A percentile compares a stretch with the other conserved stretches of the same genome.
Evolutionary conservation across 345 rosid genomes (phyloP).

Genomic region (Noccaea caerulescens): DNA sequence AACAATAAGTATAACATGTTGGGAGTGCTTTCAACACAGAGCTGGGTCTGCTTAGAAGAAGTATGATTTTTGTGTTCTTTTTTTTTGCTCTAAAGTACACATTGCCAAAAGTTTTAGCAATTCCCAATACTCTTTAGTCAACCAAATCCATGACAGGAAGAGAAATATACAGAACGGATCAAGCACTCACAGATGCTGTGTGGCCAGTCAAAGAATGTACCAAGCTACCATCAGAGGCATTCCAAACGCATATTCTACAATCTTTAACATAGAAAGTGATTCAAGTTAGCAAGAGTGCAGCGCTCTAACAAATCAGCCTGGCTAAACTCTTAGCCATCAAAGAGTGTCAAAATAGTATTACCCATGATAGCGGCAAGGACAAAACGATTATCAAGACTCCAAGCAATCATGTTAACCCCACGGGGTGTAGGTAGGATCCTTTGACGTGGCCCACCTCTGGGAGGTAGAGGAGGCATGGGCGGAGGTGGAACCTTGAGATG

Average conservation of each 20-base stretch:
- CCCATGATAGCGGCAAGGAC: conserved; percentile 99
- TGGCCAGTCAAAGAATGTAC: conserved; percentile 99
- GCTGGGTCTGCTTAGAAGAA: not conserved
- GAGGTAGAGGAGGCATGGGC: conserved; percentile 94
- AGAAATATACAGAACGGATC: conserved; percentile 33
- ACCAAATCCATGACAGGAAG: conserved; percentile 28
- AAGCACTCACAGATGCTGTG: conserved; percentile 83
- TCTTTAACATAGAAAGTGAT: conserved; percentile 56
- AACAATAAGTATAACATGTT: conserved; percentile 21
- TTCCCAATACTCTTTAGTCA: conserved; percentile 10
- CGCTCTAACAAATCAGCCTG: conserved; percentile 10
- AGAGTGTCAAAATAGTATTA: conserved; percentile 44
- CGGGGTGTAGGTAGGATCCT: conserved; percentile 97
- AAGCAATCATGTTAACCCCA: conserved; percentile 94
- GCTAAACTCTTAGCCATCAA: conserved; percentile 24
- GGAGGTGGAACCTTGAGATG: conserved; percentile 99
- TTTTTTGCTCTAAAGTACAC: not conserved
- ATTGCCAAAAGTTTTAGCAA: conserved; percentile 1
- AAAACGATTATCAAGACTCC: conserved; percentile 99
- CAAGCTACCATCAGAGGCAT: conserved; percentile 94
- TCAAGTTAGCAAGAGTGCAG: conserved; percentile 30
- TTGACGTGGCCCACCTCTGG: conserved; percentile 97
- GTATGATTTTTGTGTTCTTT: conserved; percentile 6
- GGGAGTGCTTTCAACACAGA: not conserved
- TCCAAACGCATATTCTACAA: conserved; percentile 99